Conservation (phyloP, 345 rosid species). For the Fremontodendron californicum region DNA sequence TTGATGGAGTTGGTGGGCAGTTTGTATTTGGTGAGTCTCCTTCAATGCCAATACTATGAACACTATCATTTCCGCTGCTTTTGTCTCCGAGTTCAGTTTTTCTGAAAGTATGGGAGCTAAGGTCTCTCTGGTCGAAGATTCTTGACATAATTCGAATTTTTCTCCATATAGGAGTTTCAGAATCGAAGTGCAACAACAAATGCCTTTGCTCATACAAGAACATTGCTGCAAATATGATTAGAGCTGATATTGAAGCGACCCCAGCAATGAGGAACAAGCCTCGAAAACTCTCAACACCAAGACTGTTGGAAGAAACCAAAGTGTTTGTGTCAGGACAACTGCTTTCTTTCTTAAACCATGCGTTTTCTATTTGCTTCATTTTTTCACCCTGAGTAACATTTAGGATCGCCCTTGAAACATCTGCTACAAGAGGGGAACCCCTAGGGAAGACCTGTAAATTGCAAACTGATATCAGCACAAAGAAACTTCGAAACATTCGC, state of each 20-base stretch:
- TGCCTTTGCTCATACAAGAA: not conserved
- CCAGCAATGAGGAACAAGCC: conserved; percentile 17
- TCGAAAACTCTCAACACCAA: not conserved
- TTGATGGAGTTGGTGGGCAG: conserved; percentile 24
- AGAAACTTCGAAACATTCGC: too few species aligned
- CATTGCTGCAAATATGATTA: conserved; percentile 8
- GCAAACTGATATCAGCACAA: too few species aligned
- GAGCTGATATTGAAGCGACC: conserved; percentile 24
- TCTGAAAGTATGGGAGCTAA: conserved; percentile 29
- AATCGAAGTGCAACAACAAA: not conserved
- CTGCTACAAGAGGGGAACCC: conserved; percentile 36
- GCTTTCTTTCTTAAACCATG: conserved; percentile 15
- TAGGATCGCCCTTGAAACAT: conserved; percentile 42
- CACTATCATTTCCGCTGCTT: not conserved
- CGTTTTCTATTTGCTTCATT: conserved; percentile 25
- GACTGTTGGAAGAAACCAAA: not conserved
- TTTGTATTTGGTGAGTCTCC: conserved; percentile 4
- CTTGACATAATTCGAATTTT: conserved; percentile 15
- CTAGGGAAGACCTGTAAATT: conserved; percentile 36
- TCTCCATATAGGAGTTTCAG: conserved; percentile 18
- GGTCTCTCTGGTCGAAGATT: conserved; percentile 36
- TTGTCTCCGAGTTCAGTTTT: not conserved
- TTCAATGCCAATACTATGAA: conserved; percentile 6
- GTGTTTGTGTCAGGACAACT: conserved; percentile 12
- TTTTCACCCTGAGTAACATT: conserved; percentile 29